phyloP scores from a whole-genome alignment of 805 yeast genomes.

The Ogataea nonfermentans region DNA sequence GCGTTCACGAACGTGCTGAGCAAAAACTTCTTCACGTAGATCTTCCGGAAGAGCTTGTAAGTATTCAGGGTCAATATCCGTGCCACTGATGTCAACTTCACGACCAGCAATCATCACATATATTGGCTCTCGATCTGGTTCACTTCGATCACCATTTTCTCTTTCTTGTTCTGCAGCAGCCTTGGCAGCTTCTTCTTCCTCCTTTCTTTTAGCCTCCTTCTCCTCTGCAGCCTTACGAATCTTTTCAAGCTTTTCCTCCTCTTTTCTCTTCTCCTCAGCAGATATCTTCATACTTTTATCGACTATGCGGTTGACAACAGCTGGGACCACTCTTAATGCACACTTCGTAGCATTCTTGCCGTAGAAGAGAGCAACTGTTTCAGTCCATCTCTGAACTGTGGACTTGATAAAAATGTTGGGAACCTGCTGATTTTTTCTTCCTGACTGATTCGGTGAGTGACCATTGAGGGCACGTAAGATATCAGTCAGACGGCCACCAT shows the following conservation, averaged over 20 bases:
- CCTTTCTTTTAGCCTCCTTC: slow-evolving; percentile 29
- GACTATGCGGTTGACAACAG: slow-evolving; percentile 46
- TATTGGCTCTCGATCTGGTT: slow-evolving; percentile 45
- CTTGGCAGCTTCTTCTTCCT: slow-evolving; percentile 35
- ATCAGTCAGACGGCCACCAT: slow-evolving; percentile 20
- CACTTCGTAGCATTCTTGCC: slow-evolving; percentile 38
- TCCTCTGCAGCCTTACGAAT: slow-evolving; percentile 30
- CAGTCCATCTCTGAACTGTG: slow-evolving; percentile 69
- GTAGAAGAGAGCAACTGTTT: slow-evolving; percentile 50
- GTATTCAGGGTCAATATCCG: slow-evolving; percentile 91
- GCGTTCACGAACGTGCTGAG: slow-evolving; percentile 78
- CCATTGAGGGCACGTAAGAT: slow-evolving; percentile 23
- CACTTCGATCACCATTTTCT: slow-evolving; percentile 2
- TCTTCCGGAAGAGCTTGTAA: slow-evolving; percentile 88
- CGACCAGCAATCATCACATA: slow-evolving; percentile 73
- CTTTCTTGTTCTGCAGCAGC: slow-evolving; percentile 14
- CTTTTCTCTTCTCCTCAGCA: slow-evolving; percentile 31
- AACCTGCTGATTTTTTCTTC: slow-evolving; percentile 20
- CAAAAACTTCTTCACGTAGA: slow-evolving; percentile 87
- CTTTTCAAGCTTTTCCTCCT: slow-evolving; percentile 27
- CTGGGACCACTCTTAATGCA: slow-evolving; percentile 37
- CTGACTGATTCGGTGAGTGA: slow-evolving; percentile 5
- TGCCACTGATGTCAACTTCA: slow-evolving; percentile 80
- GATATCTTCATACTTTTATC: slow-evolving; percentile 44
- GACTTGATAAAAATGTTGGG: slow-evolving; percentile 26